Evolutionary conservation across 192 early-diverging fungal genomes (phyloP).

Genomic region (Backusella liffmaniae): DNA sequence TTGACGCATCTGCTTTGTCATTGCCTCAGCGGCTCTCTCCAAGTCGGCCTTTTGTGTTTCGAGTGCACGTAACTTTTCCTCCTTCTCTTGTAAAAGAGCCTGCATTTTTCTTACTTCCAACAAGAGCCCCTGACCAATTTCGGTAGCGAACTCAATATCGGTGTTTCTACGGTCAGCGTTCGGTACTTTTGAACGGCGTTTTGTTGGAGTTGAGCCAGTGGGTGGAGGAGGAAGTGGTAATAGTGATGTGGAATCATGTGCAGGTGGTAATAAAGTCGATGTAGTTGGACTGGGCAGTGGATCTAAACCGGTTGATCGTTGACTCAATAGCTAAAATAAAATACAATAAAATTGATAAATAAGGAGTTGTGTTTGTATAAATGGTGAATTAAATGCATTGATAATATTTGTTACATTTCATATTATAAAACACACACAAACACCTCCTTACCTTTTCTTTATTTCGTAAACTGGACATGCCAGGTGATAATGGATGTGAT

Average conservation of each 20-base stretch:
- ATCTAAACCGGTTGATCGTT: slow-evolving; percentile 21
- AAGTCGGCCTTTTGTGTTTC: slow-evolving; percentile 51
- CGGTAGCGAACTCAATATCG: slow-evolving; percentile 49
- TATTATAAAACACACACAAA: neutral
- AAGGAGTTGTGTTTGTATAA: neutral
- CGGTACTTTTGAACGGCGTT: slow-evolving; percentile 38
- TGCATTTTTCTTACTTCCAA: slow-evolving; percentile 46
- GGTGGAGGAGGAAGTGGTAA: slow-evolving; percentile 28
- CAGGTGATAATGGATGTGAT: slow-evolving; percentile 24
- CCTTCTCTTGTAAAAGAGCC: slow-evolving; percentile 41
- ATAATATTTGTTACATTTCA: neutral
- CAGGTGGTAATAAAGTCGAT: slow-evolving; percentile 16
- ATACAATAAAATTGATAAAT: neutral
- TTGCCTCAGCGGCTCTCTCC: slow-evolving; percentile 48
- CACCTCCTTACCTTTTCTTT: slow-evolving; percentile 25
- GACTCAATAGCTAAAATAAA: slow-evolving; percentile 11
- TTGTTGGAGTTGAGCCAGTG: slow-evolving; percentile 30
- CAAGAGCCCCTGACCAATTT: slow-evolving; percentile 46
- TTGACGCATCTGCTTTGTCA: slow-evolving; percentile 48
- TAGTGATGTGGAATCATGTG: slow-evolving; percentile 10
- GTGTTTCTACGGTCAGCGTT: slow-evolving; percentile 34
- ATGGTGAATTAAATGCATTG: neutral
- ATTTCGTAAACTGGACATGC: slow-evolving; percentile 9
- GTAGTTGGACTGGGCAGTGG: slow-evolving; percentile 33
- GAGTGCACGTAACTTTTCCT: slow-evolving; percentile 36